These are phyloP conservation scores for Candida lessepsii DNA, from an alignment of 805 yeast genomes.

Conservation along the genomic window DNA sequence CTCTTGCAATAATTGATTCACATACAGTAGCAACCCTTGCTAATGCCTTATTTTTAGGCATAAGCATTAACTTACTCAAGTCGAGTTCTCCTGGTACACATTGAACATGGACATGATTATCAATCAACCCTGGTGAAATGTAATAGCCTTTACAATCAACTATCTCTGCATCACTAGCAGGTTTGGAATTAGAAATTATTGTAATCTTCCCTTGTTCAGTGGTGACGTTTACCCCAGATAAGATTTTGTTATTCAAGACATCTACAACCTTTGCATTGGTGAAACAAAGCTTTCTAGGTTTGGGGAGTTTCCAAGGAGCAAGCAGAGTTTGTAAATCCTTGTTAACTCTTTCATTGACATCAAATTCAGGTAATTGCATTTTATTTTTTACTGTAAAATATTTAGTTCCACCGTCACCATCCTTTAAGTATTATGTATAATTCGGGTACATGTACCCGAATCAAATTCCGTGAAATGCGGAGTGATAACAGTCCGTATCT, in stretches of 20 bases:
- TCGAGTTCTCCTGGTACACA: slow-evolving; percentile 23
- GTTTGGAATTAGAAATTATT: slow-evolving; percentile 7
- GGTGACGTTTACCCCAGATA: slow-evolving; percentile 16
- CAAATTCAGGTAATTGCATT: slow-evolving; percentile 16
- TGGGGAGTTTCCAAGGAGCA: slow-evolving; percentile 24
- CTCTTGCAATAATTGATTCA: slow-evolving; percentile 22
- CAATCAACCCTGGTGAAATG: slow-evolving; percentile 26
- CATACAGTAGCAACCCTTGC: slow-evolving; percentile 19
- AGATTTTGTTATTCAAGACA: slow-evolving; percentile 14
- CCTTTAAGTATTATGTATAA: too few relatives aligned
- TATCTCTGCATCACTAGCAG: slow-evolving; percentile 6
- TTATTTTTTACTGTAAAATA: neutral
- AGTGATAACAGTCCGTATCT: too few relatives aligned
- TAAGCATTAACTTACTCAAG: slow-evolving; percentile 16
- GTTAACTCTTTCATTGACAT: slow-evolving; percentile 23
- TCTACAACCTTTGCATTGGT: slow-evolving; percentile 20
- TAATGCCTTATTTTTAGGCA: slow-evolving; percentile 19
- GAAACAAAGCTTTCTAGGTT: slow-evolving; percentile 18
- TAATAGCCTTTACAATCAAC: slow-evolving; percentile 24
- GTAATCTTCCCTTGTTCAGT: slow-evolving; percentile 19
- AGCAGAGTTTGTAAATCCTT: slow-evolving; percentile 19
- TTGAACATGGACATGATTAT: slow-evolving; percentile 24
- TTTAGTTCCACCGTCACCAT: too few relatives aligned
- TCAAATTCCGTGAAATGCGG: neutral
- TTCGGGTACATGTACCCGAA: slow-evolving; percentile 8